Evolutionary conservation across 2,329 filamentous ascomycete species (phyloP).

Genomic region (Fusarium newnesense): DNA sequence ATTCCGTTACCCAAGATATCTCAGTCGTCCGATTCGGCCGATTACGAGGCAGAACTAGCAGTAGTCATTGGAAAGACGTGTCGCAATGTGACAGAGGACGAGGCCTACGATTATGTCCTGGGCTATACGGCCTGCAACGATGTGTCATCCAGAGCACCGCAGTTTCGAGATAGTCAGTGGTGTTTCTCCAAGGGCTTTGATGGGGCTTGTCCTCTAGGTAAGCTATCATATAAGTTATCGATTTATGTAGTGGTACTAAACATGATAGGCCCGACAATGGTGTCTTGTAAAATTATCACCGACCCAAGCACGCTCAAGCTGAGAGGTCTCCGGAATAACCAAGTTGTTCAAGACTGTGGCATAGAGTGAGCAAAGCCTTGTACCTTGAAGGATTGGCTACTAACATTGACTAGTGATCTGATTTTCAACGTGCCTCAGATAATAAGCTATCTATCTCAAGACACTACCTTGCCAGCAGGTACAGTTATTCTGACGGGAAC

Average conservation of each 20-base stretch:
- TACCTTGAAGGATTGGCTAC: background rate
- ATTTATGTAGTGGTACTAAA: background rate
- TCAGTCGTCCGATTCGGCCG: background rate
- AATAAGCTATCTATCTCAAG: background rate
- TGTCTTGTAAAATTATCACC: background rate
- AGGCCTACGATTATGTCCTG: background rate
- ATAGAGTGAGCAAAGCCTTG: background rate
- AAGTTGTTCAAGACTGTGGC: background rate
- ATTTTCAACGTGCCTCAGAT: background rate
- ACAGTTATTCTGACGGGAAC: background rate
- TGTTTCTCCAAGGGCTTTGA: background rate
- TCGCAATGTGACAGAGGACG: background rate
- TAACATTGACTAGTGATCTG: background rate
- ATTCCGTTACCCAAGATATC: background rate
- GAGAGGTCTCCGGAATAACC: background rate
- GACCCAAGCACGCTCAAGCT: background rate
- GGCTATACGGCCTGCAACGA: background rate
- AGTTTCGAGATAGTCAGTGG: background rate
- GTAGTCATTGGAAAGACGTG: background rate
- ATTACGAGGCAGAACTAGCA: background rate
- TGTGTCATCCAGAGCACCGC: background rate
- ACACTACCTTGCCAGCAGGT: background rate
- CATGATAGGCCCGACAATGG: background rate
- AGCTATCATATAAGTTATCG: background rate
- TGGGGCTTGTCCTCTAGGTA: background rate